Evolutionary conservation across 2,329 filamentous ascomycete species (phyloP), one percentile per base, ranked within the genome.

Genomic region (Fusarium poae): DNA sequence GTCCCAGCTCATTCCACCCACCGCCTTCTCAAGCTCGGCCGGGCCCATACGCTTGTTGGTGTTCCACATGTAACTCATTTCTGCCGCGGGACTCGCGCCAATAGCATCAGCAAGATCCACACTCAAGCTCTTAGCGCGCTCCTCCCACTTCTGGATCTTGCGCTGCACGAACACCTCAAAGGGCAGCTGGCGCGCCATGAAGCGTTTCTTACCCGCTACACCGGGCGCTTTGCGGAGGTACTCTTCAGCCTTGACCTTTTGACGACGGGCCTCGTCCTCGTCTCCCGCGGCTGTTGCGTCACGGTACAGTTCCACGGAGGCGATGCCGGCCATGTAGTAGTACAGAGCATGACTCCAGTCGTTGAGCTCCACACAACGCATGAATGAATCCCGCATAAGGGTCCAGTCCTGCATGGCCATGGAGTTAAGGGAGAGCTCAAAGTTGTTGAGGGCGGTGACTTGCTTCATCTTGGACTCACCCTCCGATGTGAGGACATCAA

Each of bases 11-110:
- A 97, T 80, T n/a, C 86, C 85, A 1, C 77, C 79, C 37, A 93
- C 77, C 0, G 89, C 92, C 42, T 83, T 80, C 48, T 91, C 82
- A 16, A 97, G 82, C 62, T 95, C 87, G 0, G 81, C 80, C 1
- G 80, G 73, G 3, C 86, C 83, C 92, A 97, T 97, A 56, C 93
- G 89, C 79, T 92, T 95, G 72, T 88, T 89, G 1, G 94, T 95
- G 75, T 93, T 94, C 94, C 94, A 98, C 73, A 98, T 89, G 77
- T 95, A 97, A 15, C 92, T 90, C 91, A 98, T 97, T 81, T 98
- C 96, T 74, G 94, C 88, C 1, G 93, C 83, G 0, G 96, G 96
- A 62, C 90, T 92, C 5, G 92, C 85, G 0, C 94, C 94, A 11
- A 97, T 84, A 0, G 92, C 94, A 72, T 98, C 95, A 3, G 91